A percentile compares a stretch with the other conserved stretches of the same genome.
Conservation (phyloP, 2,329 filamentous ascomycete genomes). For the Achaetomium macrosporum region DNA sequence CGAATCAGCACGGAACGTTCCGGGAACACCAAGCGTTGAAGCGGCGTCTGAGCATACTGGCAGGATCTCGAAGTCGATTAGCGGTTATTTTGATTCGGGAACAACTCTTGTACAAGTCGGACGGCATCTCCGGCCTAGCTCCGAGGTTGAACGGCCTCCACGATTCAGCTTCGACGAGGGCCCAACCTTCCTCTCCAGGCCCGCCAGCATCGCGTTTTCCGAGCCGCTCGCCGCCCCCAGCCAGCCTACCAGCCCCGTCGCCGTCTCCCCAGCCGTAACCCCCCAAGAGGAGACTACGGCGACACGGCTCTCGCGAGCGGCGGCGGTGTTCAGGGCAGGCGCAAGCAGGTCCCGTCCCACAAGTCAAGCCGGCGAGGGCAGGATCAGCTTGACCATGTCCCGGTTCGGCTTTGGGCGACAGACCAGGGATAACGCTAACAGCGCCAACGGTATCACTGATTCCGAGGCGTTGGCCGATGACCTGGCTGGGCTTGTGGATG, state of each 20-base stretch:
- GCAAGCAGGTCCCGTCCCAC: slow-evolving; percentile 41
- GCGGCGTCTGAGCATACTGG: slow-evolving; percentile 20
- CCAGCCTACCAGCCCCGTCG: slow-evolving; percentile 33
- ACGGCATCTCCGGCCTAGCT: slow-evolving; percentile 50
- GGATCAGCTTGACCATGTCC: slow-evolving; percentile 53
- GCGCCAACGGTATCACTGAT: background rate
- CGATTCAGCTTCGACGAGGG: slow-evolving; percentile 44
- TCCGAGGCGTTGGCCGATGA: slow-evolving; percentile 14
- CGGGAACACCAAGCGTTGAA: slow-evolving; percentile 28
- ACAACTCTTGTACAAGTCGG: slow-evolving; percentile 32
- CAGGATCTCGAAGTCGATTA: slow-evolving; percentile 32
- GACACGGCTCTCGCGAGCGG: slow-evolving; percentile 52
- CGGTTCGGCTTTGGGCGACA: slow-evolving; percentile 47
- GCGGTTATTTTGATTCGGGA: slow-evolving; percentile 42
- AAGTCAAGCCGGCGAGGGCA: slow-evolving; percentile 53
- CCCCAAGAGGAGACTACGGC: slow-evolving; percentile 49
- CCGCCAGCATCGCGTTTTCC: slow-evolving; percentile 46
- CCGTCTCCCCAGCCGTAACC: slow-evolving; percentile 36
- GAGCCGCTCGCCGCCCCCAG: slow-evolving; percentile 35
- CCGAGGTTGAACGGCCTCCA: slow-evolving; percentile 45
- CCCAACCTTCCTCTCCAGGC: slow-evolving; percentile 37
- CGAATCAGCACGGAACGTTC: slow-evolving; percentile 40
- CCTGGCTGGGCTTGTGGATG: slow-evolving; percentile 17
- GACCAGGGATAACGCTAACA: slow-evolving; percentile 41
- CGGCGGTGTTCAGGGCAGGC: slow-evolving; percentile 44